A percentile compares a stretch with the other conserved stretches of the same genome.
Evolutionary conservation across 768 basidiomycete genomes (phyloP).

Genomic region (Phylloporus sp.): DNA sequence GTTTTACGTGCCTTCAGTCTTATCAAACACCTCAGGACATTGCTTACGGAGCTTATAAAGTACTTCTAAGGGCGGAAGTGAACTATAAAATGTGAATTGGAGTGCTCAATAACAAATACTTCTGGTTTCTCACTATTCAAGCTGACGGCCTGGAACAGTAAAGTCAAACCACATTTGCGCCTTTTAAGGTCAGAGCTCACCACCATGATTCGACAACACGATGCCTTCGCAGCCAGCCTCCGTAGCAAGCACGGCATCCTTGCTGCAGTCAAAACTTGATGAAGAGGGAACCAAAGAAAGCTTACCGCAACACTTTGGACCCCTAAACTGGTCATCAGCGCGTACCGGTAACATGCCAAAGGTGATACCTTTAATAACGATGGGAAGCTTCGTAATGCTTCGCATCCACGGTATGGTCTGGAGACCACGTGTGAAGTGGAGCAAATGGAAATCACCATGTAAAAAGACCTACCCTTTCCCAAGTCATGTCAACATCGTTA

Average conservation of each 20-base stretch:
- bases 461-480: slow-evolving; percentile 51
- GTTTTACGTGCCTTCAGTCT: slow-evolving; percentile 52
- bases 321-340: slow-evolving; percentile 36
- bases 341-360: neutral
- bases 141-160: slow-evolving; percentile 51
- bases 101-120: neutral
- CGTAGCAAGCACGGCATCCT: slow-evolving; percentile 84
- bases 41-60: slow-evolving; percentile 67
- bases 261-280: slow-evolving; percentile 12
- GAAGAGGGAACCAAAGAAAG: neutral
- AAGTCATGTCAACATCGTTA: slow-evolving; percentile 73
- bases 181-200: slow-evolving; percentile 30
- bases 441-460: neutral
- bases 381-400: slow-evolving; percentile 61
- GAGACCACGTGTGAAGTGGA: neutral
- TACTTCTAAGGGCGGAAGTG: slow-evolving; percentile 74
- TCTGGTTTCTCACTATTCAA: slow-evolving; percentile 59
- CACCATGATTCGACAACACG: slow-evolving; percentile 88
- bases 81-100: slow-evolving; percentile 36
- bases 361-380: slow-evolving; percentile 63
- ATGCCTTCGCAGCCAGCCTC: slow-evolving; percentile 86
- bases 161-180: neutral
- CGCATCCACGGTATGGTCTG: slow-evolving; percentile 77
- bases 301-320: slow-evolving; percentile 66
- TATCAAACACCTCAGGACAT: slow-evolving; percentile 69